A percentile compares a stretch with the other conserved stretches of the same genome.
Evolutionary conservation across 2,329 filamentous ascomycete genomes (phyloP).

Genomic region (Periconia sp.): DNA sequence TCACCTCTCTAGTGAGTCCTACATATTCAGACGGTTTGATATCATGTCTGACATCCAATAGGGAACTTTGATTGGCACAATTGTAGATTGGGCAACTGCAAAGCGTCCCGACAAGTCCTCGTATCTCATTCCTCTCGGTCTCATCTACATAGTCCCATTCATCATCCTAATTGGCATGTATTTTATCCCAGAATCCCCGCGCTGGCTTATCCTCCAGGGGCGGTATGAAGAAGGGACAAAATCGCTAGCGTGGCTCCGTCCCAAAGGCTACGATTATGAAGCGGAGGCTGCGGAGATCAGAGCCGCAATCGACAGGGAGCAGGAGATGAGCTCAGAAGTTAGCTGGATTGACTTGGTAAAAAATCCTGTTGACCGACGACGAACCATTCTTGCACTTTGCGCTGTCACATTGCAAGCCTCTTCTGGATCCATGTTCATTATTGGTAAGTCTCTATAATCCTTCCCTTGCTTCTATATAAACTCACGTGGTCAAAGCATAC

Average conservation of each 20-base stretch:
- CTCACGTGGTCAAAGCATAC: conserved; percentile 34
- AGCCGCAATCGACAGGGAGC: conserved; percentile 41
- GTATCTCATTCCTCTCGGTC: conserved; percentile 57
- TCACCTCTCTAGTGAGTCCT: conserved; percentile 52
- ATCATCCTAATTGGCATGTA: conserved; percentile 50
- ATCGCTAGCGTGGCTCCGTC: conserved; percentile 45
- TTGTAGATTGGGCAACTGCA: conserved; percentile 59
- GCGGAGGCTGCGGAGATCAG: conserved; percentile 38
- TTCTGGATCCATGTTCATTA: conserved; percentile 47
- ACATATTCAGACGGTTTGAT: neutral
- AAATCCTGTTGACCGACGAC: conserved; percentile 40
- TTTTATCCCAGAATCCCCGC: conserved; percentile 39
- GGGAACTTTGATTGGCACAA: conserved; percentile 52
- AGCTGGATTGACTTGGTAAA: conserved; percentile 45
- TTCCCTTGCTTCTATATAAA: conserved; percentile 4
- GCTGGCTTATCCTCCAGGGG: conserved; percentile 41
- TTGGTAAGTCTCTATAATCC: conserved; percentile 44
- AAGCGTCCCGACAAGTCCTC: conserved; percentile 38
- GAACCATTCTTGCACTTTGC: conserved; percentile 42
- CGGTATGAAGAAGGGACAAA: conserved; percentile 43
- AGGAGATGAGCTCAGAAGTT: conserved; percentile 32
- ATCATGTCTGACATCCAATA: conserved; percentile 10
- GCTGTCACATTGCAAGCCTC: conserved; percentile 46
- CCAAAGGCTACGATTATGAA: conserved; percentile 47
- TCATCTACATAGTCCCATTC: conserved; percentile 57